Evolutionary conservation across 495 filamentous ascomycete genomes (phyloP).

Genomic region (Xylaria longipes): DNA sequence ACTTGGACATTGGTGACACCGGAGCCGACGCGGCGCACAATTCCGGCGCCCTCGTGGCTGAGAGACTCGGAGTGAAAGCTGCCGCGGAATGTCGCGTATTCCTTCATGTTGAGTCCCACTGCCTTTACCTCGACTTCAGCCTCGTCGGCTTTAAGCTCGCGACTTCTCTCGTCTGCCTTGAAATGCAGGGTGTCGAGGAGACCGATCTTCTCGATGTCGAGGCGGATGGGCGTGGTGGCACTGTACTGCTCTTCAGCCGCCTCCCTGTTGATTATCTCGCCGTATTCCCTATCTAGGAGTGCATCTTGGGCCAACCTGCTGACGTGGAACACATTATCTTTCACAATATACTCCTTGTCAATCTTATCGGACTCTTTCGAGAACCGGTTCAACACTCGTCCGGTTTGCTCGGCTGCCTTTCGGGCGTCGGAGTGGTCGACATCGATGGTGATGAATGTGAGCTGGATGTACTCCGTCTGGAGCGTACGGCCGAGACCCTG

Average conservation of each 20-base stretch:
- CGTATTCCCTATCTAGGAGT: neutral
- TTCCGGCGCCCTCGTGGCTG: slow-evolving; percentile 47
- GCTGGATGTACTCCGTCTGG: slow-evolving; percentile 8
- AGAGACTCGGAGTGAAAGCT: slow-evolving; percentile 23
- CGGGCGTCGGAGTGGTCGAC: neutral
- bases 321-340: slow-evolving; percentile 6
- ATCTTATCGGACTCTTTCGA: neutral
- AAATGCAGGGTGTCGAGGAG: slow-evolving; percentile 53
- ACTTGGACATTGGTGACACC: slow-evolving; percentile 42
- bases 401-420: neutral
- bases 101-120: slow-evolving; percentile 13
- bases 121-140: slow-evolving; percentile 10
- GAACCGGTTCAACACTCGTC: neutral
- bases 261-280: slow-evolving; percentile 1
- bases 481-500: slow-evolving; percentile 6
- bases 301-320: slow-evolving; percentile 4
- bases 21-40: slow-evolving; percentile 47
- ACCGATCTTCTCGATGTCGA: slow-evolving; percentile 41
- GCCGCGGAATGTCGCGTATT: slow-evolving; percentile 9
- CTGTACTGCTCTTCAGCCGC: slow-evolving; percentile 3
- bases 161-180: slow-evolving; percentile 32
- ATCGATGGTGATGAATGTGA: slow-evolving; percentile 8
- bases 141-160: neutral
- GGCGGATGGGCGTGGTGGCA: slow-evolving; percentile 5
- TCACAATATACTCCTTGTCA: slow-evolving; percentile 15